These are phyloP conservation scores for Scytalidium lignicola DNA, from an alignment of 2,329 filamentous ascomycete species.

Conservation along the genomic window DNA sequence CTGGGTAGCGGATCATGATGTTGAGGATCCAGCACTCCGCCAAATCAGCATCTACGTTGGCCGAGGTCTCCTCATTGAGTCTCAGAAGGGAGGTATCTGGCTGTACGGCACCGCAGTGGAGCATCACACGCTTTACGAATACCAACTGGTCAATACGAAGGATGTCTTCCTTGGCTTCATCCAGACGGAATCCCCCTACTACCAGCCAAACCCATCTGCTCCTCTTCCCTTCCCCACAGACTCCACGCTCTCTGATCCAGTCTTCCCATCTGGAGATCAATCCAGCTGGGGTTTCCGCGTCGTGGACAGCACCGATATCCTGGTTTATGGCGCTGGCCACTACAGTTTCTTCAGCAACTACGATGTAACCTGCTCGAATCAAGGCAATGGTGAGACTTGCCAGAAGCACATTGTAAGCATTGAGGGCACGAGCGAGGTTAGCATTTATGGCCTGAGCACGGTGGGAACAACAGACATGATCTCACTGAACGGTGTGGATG, in stretches of 20 bases:
- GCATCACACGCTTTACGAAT: constrained; percentile 48
- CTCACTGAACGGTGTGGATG: constrained; percentile 3
- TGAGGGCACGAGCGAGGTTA: constrained; percentile 6
- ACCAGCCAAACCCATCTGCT: constrained; percentile 59
- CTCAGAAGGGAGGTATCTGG: constrained; percentile 44
- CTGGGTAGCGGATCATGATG: constrained; percentile 41
- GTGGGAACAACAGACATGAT: constrained; percentile 13
- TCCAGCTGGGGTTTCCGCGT: constrained; percentile 57
- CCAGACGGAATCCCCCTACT: constrained; percentile 43
- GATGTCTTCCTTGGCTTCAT: constrained; percentile 21
- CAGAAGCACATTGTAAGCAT: constrained; percentile 11
- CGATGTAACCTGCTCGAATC: constrained; percentile 16
- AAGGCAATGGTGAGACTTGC: constrained; percentile 8
- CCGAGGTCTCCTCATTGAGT: constrained; percentile 41
- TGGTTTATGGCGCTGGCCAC: constrained; percentile 47
- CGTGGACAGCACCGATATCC: constrained; percentile 41
- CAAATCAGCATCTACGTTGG: constrained; percentile 49
- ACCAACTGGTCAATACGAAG: constrained; percentile 37
- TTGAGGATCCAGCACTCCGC: constrained; percentile 36
- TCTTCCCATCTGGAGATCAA: constrained; percentile 32
- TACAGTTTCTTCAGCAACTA: constrained; percentile 59
- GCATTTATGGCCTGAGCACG: constrained; percentile 12
- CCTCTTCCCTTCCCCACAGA: constrained; percentile 53
- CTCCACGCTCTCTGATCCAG: constrained; percentile 40
- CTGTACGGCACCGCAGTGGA: constrained; percentile 45